Evolutionary conservation across 768 basidiomycete species (phyloP).

Genomic region (Suillus alpinus): DNA sequence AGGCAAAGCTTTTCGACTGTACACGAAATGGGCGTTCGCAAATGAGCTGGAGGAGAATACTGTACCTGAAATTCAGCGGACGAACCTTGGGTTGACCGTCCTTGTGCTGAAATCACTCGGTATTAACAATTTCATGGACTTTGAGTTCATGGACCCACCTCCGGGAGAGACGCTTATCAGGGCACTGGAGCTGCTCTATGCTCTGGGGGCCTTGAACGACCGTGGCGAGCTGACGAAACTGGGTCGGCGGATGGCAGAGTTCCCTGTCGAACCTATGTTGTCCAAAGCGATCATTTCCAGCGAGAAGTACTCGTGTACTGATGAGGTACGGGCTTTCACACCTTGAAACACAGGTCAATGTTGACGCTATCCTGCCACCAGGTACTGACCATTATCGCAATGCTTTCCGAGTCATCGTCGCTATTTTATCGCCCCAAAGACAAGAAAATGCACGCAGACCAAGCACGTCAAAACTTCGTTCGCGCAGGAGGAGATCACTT

Average conservation of each 20-base stretch:
- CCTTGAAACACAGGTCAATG: background rate
- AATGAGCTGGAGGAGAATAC: conserved; percentile 98
- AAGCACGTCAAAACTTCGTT: conserved; percentile 96
- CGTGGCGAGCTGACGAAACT: conserved; percentile 96
- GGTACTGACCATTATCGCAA: conserved; percentile 95
- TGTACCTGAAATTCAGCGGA: conserved; percentile 98
- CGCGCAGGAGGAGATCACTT: conserved; percentile 97
- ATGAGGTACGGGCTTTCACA: conserved; percentile 67
- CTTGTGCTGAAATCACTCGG: conserved; percentile 93
- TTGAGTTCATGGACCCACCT: conserved; percentile 98
- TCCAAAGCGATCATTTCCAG: conserved; percentile 96
- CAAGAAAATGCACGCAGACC: conserved; percentile 96
- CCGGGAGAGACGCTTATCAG: conserved; percentile 97
- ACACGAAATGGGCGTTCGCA: conserved; percentile 96
- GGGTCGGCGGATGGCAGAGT: conserved; percentile 96
- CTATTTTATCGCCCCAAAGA: conserved; percentile 98
- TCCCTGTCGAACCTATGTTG: conserved; percentile 97
- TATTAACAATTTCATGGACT: conserved; percentile 97
- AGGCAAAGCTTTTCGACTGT: conserved; percentile 96
- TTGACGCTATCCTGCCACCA: conserved; percentile 25
- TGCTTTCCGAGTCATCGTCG: conserved; percentile 94
- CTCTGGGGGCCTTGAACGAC: conserved; percentile 94
- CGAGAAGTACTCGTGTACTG: conserved; percentile 91
- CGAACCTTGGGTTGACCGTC: conserved; percentile 94
- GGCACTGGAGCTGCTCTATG: conserved; percentile 90